Evolutionary conservation across 768 basidiomycete genomes (phyloP).

Genomic region (Xerocomus spinulosus): DNA sequence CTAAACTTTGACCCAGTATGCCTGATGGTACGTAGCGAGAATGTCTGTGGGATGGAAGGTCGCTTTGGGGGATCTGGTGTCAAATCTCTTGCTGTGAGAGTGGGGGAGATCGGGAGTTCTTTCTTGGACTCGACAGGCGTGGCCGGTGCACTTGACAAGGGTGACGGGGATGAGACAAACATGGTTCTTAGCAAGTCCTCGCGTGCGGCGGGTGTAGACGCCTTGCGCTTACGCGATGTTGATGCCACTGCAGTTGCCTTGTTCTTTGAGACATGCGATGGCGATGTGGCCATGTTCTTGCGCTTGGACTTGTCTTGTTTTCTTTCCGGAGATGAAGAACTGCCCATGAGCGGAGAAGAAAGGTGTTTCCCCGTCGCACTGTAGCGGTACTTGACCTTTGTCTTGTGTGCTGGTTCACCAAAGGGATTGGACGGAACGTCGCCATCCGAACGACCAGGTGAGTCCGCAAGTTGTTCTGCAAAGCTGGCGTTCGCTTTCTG

Average conservation of each 20-base stretch:
- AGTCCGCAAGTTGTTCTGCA: constrained; percentile 30
- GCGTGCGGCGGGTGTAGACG: constrained; percentile 5
- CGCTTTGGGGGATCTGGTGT: constrained; percentile 4
- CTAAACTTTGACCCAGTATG: constrained; percentile 9
- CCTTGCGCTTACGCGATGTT: constrained; percentile 29
- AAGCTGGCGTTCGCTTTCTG: constrained; percentile 31
- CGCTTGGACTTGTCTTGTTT: constrained; percentile 9
- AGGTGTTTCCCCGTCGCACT: constrained; percentile 31
- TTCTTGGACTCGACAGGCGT: constrained; percentile 10
- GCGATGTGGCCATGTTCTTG: constrained; percentile 3
- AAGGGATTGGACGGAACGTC: constrained; percentile 23
- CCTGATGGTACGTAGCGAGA: constrained; percentile 9
- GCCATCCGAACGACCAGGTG: constrained; percentile 22
- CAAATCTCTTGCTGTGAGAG: neutral
- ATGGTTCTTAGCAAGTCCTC: constrained; percentile 7
- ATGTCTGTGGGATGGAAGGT: constrained; percentile 7
- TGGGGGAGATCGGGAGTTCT: constrained; percentile 19
- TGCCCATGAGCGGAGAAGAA: constrained; percentile 31
- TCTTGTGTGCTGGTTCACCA: constrained; percentile 19
- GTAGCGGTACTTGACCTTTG: constrained; percentile 32
- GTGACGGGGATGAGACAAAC: constrained; percentile 19
- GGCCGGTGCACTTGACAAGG: constrained; percentile 25
- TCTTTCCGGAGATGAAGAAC: constrained; percentile 29
- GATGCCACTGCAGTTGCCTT: constrained; percentile 9
- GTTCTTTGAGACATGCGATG: constrained; percentile 12